Percentiles rank a stretch among this genome's conserved stretches.
Evolutionary conservation across 1,139 yeast species (phyloP).

Genomic region (Suhomyces kunorum): DNA sequence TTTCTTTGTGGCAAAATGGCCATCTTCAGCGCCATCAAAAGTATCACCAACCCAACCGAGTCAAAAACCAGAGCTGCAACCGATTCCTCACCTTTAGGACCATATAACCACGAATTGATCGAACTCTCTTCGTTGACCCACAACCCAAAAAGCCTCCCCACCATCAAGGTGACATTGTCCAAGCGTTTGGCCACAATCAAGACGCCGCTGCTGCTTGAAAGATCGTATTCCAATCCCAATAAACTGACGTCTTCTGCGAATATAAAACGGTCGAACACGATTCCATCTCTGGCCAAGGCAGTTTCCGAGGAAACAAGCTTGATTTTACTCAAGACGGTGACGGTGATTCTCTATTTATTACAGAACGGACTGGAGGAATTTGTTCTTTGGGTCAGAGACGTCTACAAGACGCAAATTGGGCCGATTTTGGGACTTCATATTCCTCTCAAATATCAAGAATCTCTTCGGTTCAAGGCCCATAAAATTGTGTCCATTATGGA

Average conservation of each 20-base stretch:
- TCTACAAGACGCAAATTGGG: constrained; percentile 14
- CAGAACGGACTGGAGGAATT: constrained; percentile 43
- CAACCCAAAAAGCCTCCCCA: constrained; percentile 19
- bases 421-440: constrained; percentile 15
- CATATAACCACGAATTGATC: constrained; percentile 39
- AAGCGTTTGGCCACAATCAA: constrained; percentile 11
- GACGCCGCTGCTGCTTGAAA: not conserved
- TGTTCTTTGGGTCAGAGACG: constrained; percentile 29
- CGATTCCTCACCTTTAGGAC: constrained; percentile 42
- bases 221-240: constrained; percentile 4
- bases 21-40: constrained; percentile 5
- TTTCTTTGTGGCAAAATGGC: constrained; percentile 1
- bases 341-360: constrained; percentile 37
- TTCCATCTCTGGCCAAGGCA: constrained; percentile 1
- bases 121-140: constrained; percentile 35
- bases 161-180: constrained; percentile 19
- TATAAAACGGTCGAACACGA: constrained; percentile 5
- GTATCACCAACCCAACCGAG: constrained; percentile 17
- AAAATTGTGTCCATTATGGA: constrained; percentile 32
- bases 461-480: constrained; percentile 32
- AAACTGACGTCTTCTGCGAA: not conserved
- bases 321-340: constrained; percentile 34
- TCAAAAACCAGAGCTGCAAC: constrained; percentile 28
- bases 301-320: constrained; percentile 18
- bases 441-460: constrained; percentile 19